phyloP scores from a whole-genome alignment of 345 rosid species.

The Eucalyptus globulus region DNA sequence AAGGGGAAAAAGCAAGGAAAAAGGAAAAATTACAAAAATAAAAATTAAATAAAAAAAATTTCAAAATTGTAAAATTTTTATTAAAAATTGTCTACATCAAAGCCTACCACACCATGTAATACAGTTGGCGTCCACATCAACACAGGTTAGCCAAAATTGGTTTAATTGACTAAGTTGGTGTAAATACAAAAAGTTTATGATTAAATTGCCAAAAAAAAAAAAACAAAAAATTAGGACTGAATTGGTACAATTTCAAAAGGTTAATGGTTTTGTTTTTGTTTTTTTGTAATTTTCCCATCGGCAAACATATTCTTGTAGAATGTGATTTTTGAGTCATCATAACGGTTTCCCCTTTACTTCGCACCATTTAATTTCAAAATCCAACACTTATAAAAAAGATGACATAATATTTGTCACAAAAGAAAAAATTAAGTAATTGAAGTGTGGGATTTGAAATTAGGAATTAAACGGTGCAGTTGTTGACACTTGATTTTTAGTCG shows the following conservation, averaged over 20 bases:
- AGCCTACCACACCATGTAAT: neutral
- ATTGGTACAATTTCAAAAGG: no score
- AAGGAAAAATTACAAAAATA: no score
- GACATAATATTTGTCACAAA: neutral
- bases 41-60: no score
- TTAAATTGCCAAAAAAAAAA: no score
- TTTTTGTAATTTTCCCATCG: neutral
- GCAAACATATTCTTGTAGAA: neutral
- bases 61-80: accelerated
- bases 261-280: no score
- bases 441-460: neutral
- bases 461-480: neutral
- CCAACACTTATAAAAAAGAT: neutral
- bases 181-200: no score
- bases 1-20: no score
- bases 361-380: neutral
- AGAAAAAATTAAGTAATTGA: neutral
- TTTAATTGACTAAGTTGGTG: neutral
- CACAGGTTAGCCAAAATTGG: neutral
- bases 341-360: neutral
- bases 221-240: no score
- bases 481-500: no score
- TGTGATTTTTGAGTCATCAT: neutral
- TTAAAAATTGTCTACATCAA: no score
- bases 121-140: accelerated